Base-by-base conservation (phyloP, 2,329 filamentous ascomycete genomes). In the Aspergillus tubingensis region DNA sequence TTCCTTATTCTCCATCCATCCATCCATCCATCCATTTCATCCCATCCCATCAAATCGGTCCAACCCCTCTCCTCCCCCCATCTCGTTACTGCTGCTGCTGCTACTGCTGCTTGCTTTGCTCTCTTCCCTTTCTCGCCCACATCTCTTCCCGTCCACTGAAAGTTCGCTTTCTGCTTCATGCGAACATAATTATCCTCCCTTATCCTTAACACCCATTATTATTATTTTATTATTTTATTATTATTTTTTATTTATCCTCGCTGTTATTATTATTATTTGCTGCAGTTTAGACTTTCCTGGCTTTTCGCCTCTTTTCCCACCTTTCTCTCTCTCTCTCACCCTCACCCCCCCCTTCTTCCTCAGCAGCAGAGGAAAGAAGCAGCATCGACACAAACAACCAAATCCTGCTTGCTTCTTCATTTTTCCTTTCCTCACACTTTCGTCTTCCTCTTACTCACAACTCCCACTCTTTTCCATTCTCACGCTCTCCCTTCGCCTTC, bases 361-460 rank as follows among this genome's bases (percentile, higher is more conserved):
- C 41, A 44, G 10, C 32, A 36, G 32, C 32, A 36, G 32, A 36
- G 32, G 32, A 36, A 13, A 36, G 32, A 36, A 36, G 11, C 11
- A 36, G 32, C 32, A 36, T 36, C 32, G 19, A 15, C 39, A 43
- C 39, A 17, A 17, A 44, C 41, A 44, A 44, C 41, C 41, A 44
- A 19, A 44, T 44, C 41, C 17, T 43, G 8, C 10, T 19, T 25
- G 6, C 55, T 49, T 55, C 48, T 36, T 44, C 19, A 27, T 55
- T 41, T 57, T 43, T 19, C 21, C 30, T 38, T 41, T 21, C 21
- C 32, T 36, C 32, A 13, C 32, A 13, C 11, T 36, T 11, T 36
- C 32, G 8, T 36, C 32, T 38, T 17, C 21, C 25, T 15, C 52
- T 47, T 59, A 59, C 65, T 63, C 60, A 67, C 63, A 32, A 25